Percentiles rank a stretch among this genome's conserved stretches.
Conservation (phyloP, 768 basidiomycete genomes). For the Leccinum uliginosum region DNA sequence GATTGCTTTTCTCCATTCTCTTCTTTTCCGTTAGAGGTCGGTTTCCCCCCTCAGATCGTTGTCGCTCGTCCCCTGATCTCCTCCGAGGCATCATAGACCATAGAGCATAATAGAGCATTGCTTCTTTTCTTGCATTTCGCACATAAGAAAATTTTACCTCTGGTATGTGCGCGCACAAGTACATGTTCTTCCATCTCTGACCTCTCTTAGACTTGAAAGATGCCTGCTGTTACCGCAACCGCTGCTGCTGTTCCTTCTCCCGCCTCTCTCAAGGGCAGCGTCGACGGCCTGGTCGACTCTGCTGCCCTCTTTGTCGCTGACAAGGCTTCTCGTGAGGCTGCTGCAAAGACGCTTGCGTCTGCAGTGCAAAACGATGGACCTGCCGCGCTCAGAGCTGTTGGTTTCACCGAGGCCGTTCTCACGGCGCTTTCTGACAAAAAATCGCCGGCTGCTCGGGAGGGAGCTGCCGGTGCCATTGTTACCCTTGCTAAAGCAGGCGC, state of each 20-base stretch:
- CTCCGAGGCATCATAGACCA: slow-evolving; percentile 35
- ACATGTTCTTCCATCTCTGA: neutral
- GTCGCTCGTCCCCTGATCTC: slow-evolving; percentile 1
- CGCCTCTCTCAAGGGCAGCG: slow-evolving; percentile 68
- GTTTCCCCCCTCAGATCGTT: slow-evolving; percentile 2
- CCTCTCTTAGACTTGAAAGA: slow-evolving; percentile 49
- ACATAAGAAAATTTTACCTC: slow-evolving; percentile 33
- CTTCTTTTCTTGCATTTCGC: slow-evolving; percentile 45
- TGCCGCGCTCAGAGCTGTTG: slow-evolving; percentile 62
- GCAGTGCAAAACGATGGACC: slow-evolving; percentile 83
- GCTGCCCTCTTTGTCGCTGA: slow-evolving; percentile 79
- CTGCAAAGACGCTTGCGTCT: slow-evolving; percentile 65
- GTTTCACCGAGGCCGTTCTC: slow-evolving; percentile 67
- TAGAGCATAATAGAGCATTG: slow-evolving; percentile 59
- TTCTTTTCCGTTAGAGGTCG: slow-evolving; percentile 32
- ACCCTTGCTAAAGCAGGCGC: slow-evolving; percentile 67
- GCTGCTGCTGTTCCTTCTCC: slow-evolving; percentile 54
- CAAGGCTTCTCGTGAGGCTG: slow-evolving; percentile 73
- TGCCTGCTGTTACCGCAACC: slow-evolving; percentile 77
- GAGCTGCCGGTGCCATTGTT: slow-evolving; percentile 69
- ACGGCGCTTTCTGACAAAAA: slow-evolving; percentile 95
- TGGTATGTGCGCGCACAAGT: slow-evolving; percentile 35
- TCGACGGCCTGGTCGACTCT: slow-evolving; percentile 64
- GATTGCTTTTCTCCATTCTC: slow-evolving; percentile 19
- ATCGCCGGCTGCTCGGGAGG: slow-evolving; percentile 86